These are phyloP conservation scores for Alternaria burnsii DNA, from an alignment of 2,329 filamentous ascomycete genomes.

Conservation along the genomic window DNA sequence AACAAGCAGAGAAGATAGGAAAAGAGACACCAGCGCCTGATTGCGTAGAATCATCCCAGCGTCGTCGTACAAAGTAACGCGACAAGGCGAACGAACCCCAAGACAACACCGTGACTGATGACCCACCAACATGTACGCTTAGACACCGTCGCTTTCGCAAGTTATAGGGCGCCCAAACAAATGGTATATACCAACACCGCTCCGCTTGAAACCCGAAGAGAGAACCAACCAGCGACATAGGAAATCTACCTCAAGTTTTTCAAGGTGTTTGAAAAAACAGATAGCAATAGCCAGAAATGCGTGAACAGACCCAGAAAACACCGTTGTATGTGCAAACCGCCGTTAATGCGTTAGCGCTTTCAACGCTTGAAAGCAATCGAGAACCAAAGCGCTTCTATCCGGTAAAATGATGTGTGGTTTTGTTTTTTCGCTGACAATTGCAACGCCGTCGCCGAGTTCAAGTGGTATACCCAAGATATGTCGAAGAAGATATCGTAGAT, in stretches of 20 bases:
- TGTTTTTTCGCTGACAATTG: constrained; percentile 47
- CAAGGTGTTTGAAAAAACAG: constrained; percentile 42
- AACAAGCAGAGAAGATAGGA: constrained; percentile 5
- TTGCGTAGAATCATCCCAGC: constrained; percentile 52
- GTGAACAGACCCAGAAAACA: constrained; percentile 43
- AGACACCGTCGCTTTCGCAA: constrained; percentile 52
- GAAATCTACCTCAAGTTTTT: constrained; percentile 52
- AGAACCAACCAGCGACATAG: constrained; percentile 47
- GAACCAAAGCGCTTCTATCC: constrained; percentile 52
- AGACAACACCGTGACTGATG: constrained; percentile 17
- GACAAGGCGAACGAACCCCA: constrained; percentile 45
- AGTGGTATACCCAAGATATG: constrained; percentile 54
- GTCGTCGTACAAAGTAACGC: constrained; percentile 33
- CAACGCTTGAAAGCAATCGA: constrained; percentile 16
- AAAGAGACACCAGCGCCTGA: constrained; percentile 37
- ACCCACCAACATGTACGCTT: constrained; percentile 33
- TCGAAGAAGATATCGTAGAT: constrained; percentile 53
- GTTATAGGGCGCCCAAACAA: constrained; percentile 45
- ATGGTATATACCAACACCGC: constrained; percentile 54
- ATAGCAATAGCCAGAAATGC: constrained; percentile 47
- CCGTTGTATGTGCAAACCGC: constrained; percentile 50
- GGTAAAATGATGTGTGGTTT: constrained; percentile 37
- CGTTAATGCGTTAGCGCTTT: constrained; percentile 48
- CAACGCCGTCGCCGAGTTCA: constrained; percentile 52
- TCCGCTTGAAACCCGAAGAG: constrained; percentile 37